Percentiles rank a stretch among this genome's conserved stretches.
phyloP scores from a whole-genome alignment of 495 filamentous ascomycete species.

The Penicillium desertorum region DNA sequence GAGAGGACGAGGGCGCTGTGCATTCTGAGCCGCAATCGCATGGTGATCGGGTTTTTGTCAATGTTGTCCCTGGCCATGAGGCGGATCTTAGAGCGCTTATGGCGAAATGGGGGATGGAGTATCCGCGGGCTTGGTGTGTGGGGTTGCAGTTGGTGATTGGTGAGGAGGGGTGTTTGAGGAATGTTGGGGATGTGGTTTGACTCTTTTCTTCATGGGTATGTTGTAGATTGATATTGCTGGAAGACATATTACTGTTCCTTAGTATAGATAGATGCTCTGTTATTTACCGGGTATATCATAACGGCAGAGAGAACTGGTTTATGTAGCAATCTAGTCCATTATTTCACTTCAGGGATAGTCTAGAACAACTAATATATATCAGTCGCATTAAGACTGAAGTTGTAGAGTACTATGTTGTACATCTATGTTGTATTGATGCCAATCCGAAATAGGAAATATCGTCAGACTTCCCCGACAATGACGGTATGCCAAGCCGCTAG shows the following conservation, averaged over 20 bases:
- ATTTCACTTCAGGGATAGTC: not conserved
- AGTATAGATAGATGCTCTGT: not conserved
- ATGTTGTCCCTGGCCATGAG: constrained; percentile 27
- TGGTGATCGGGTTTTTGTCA: constrained; percentile 30
- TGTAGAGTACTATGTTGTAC: no score
- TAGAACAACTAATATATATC: not conserved
- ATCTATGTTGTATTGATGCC: no score
- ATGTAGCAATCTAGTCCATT: not conserved
- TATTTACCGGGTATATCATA: not conserved
- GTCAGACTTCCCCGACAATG: not conserved
- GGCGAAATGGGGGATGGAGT: constrained; percentile 33
- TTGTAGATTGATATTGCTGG: not conserved
- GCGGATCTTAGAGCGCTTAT: constrained; percentile 23
- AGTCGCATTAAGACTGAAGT: not conserved
- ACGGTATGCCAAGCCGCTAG: constrained; percentile 14
- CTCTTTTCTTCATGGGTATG: not conserved
- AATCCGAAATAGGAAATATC: not conserved
- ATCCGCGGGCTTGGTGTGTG: constrained; percentile 30
- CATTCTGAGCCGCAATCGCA: constrained; percentile 26
- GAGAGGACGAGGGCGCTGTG: constrained; percentile 25
- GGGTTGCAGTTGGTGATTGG: constrained; percentile 17
- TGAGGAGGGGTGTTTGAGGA: constrained; percentile 11
- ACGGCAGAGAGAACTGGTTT: not conserved
- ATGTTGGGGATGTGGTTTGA: constrained; percentile 21
- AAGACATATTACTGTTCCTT: not conserved